Conservation (phyloP, 139 green algal species). For the Chlorella sp. region DNA sequence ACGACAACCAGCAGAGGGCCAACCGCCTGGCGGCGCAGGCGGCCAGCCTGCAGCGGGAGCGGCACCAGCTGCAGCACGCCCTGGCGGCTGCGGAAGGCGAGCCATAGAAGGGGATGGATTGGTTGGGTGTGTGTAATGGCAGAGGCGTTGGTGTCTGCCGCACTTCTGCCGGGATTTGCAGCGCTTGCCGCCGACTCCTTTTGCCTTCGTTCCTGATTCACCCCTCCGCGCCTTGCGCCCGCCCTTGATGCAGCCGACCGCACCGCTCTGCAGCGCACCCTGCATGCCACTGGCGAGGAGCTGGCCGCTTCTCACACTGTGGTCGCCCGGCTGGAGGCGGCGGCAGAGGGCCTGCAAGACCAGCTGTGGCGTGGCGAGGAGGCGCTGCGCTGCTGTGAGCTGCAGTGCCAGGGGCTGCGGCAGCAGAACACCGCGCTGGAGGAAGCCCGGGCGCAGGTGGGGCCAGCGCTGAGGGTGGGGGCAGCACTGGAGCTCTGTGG, state of each 20-base stretch:
- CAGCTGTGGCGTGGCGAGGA: constrained; percentile 3
- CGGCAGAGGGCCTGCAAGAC: neutral
- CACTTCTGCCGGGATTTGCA: neutral
- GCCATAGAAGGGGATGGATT: neutral
- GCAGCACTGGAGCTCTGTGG: neutral
- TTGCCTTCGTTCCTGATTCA: no score
- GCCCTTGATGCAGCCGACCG: constrained; percentile 12
- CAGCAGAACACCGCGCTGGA: neutral
- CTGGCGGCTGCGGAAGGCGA: neutral
- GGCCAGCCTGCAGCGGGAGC: neutral
- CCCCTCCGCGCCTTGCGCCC: no score
- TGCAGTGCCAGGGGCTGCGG: neutral
- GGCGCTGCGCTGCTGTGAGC: neutral
- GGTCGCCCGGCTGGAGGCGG: neutral
- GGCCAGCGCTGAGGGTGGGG: neutral
- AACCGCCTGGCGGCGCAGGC: neutral
- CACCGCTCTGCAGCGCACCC: constrained; percentile 22
- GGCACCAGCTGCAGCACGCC: no score
- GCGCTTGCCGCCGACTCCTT: no score
- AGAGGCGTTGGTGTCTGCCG: neutral
- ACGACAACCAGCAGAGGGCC: neutral
- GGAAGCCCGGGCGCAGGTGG: neutral
- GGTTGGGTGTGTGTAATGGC: neutral
- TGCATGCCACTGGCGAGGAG: constrained; percentile 20
- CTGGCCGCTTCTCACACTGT: neutral